phyloP scores from a whole-genome alignment of 805 yeast genomes.

The Blastobotrys chiropterorum region DNA sequence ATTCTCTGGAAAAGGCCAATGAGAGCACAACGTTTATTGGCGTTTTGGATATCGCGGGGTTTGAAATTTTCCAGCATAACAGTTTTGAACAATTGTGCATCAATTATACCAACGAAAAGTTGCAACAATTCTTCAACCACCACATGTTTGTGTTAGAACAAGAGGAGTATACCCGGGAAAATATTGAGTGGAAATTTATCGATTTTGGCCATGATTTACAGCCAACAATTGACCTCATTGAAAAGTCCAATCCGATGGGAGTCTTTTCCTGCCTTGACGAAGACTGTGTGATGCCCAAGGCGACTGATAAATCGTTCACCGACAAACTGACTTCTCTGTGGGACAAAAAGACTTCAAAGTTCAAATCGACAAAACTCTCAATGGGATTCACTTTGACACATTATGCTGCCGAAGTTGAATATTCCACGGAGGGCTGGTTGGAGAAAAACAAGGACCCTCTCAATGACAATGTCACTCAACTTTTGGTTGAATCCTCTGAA shows the following conservation, averaged over 20 bases:
- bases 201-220: slow-evolving; percentile 94
- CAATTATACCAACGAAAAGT: slow-evolving; percentile 85
- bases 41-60: slow-evolving; percentile 94
- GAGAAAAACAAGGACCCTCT: slow-evolving; percentile 93
- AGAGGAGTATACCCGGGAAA: slow-evolving; percentile 90
- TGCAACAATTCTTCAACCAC: slow-evolving; percentile 96
- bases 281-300: slow-evolving; percentile 90
- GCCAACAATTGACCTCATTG: slow-evolving; percentile 90
- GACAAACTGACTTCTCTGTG: slow-evolving; percentile 69
- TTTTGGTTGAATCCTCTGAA: slow-evolving; percentile 54
- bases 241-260: slow-evolving; percentile 67
- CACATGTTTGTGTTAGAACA: slow-evolving; percentile 94
- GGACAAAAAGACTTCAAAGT: slow-evolving; percentile 49
- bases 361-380: slow-evolving; percentile 64
- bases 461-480: slow-evolving; percentile 61
- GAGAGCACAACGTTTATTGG: slow-evolving; percentile 54
- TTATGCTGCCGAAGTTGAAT: slow-evolving; percentile 96
- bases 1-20: slow-evolving; percentile 44
- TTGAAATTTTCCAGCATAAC: slow-evolving; percentile 92
- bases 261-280: slow-evolving; percentile 83
- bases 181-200: slow-evolving; percentile 87
- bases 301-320: slow-evolving; percentile 75
- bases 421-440: slow-evolving; percentile 86
- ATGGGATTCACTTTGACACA: slow-evolving; percentile 81
- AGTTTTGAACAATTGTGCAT: slow-evolving; percentile 96